phyloP scores from a whole-genome alignment of 495 filamentous ascomycete genomes.

The Diplogelasinospora grovesii region DNA sequence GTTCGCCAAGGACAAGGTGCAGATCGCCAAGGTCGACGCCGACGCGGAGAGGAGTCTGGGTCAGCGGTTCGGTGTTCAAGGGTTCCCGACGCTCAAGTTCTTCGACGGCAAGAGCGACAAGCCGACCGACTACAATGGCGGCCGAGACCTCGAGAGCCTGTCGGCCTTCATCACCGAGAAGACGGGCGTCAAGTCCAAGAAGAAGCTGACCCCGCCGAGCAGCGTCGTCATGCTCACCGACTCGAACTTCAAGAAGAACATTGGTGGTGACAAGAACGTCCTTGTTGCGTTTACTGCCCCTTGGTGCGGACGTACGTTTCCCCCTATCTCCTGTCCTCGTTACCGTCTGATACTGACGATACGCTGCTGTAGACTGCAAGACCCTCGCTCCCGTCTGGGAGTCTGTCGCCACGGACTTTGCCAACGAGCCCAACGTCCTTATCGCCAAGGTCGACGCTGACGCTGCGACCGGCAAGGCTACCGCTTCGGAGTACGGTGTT shows the following conservation, averaged over 20 bases:
- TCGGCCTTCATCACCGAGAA: slow-evolving; percentile 77
- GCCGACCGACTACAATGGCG: slow-evolving; percentile 78
- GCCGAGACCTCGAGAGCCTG: slow-evolving; percentile 82
- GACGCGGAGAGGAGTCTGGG: slow-evolving; percentile 81
- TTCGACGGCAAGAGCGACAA: slow-evolving; percentile 94
- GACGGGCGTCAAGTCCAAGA: slow-evolving; percentile 74
- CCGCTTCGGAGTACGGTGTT: slow-evolving; percentile 70
- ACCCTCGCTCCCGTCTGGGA: slow-evolving; percentile 87
- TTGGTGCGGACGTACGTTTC: slow-evolving; percentile 88
- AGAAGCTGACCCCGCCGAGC: slow-evolving; percentile 59
- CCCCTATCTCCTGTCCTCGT: background rate
- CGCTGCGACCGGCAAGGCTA: slow-evolving; percentile 71
- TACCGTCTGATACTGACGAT: background rate
- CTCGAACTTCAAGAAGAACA: slow-evolving; percentile 61
- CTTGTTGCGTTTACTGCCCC: slow-evolving; percentile 94
- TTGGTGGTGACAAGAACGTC: slow-evolving; percentile 85
- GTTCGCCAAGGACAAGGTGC: slow-evolving; percentile 71
- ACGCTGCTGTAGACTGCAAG: slow-evolving; percentile 77
- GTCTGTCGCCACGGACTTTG: slow-evolving; percentile 74
- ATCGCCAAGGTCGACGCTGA: slow-evolving; percentile 95
- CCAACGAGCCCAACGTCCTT: slow-evolving; percentile 65
- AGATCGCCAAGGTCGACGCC: slow-evolving; percentile 92
- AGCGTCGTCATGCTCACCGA: slow-evolving; percentile 76
- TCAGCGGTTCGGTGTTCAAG: slow-evolving; percentile 78
- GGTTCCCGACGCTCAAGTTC: slow-evolving; percentile 96